Conservation (phyloP, 305 asterid species). For the Fraxinus albicans region DNA sequence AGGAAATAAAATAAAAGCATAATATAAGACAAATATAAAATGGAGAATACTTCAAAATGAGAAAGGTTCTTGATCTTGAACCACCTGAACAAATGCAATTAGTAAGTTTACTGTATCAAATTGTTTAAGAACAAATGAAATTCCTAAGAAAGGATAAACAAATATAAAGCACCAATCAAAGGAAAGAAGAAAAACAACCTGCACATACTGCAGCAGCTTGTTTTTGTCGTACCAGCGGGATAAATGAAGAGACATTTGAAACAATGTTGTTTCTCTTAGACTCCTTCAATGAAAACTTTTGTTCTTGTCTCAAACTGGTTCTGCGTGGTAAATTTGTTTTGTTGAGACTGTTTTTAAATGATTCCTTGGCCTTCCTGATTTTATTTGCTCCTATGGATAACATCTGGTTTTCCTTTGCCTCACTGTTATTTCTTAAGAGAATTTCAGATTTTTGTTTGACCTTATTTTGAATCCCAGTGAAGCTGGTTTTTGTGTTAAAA, state of each 20-base stretch:
- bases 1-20: conserved; percentile 10
- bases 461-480: conserved; percentile 35
- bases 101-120: not conserved
- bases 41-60: conserved; percentile 12
- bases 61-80: conserved; percentile 17
- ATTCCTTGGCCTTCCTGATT: conserved; percentile 46
- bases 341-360: conserved; percentile 42
- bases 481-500: conserved; percentile 35
- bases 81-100: conserved; percentile 9
- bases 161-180: not conserved
- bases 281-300: conserved; percentile 56
- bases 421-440: conserved; percentile 33
- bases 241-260: conserved; percentile 70
- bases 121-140: not conserved
- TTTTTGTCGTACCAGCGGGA: conserved; percentile 77
- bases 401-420: conserved; percentile 39
- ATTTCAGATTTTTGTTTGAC: conserved; percentile 28
- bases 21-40: conserved; percentile 6
- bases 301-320: conserved; percentile 49
- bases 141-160: conserved; percentile 2
- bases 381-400: conserved; percentile 33
- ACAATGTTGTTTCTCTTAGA: conserved; percentile 63
- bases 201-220: conserved; percentile 65
- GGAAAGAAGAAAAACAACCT: conserved; percentile 39
- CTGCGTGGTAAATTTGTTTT: conserved; percentile 40